Base-by-base conservation (phyloP, 306 rosid genomes). In the Cucumis cinereus region DNA sequence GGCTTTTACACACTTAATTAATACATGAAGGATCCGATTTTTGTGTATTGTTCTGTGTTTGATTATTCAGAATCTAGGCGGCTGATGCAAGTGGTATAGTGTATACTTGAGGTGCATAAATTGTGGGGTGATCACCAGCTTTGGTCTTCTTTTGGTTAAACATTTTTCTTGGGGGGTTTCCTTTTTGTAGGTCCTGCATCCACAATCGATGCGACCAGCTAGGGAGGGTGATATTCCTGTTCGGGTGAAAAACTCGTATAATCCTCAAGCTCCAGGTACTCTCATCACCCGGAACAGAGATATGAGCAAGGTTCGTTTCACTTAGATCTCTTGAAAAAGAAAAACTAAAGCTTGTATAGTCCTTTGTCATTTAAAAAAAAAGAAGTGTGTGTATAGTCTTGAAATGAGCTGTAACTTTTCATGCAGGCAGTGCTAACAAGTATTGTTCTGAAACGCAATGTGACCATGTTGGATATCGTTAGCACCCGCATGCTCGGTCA, bases 201-300 rank as follows among this genome's bases (percentile, higher is more conserved):
- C 98, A n/a, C 98, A 91, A 82, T 93, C 98, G 59, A 93, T 93
- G 98, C 88, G 96, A 85, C 98, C 98, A 60, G 97, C 98, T 64
- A 90, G 97, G 84, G 98, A 93, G 83, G 89, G 90, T 81, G 96
- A 88, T 86, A 90, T 93, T 84, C 97, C 98, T 33, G 98, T 93
- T 53, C 90, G 98, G 86, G 98, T 93, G 77, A 93, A 93, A 84
- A 93, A 93, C 83, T 93, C 98, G 14, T 93, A 93, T 86, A 93
- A 93, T 83, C 97, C 96, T 74, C 86, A 83, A 77, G 98, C 98
- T 81, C 96, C 97, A 0, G 97, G 98, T 59, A 93, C 98, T 77
- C 91, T 93, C 54, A 93, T 93, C 86, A 81, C 89, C 76, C 90
- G 86, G 85, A 81, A 77, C 77, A 93, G 98, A 82, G 98, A 93